These are phyloP conservation scores for Mycosarcoma maydis DNA, from an alignment of 1,284 basidiomycete species.

Conservation along the genomic window DNA sequence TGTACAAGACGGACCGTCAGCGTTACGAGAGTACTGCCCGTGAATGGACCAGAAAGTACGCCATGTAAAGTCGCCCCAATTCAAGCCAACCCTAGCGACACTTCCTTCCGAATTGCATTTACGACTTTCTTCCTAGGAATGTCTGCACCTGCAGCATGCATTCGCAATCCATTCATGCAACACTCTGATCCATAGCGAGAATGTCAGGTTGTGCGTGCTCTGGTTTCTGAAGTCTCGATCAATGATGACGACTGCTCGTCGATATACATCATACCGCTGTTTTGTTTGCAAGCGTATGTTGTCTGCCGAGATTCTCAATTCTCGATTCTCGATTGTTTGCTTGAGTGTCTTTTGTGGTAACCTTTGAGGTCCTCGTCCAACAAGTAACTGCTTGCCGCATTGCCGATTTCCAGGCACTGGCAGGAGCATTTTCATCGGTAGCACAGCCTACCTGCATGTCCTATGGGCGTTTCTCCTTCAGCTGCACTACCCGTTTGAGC, in stretches of 20 bases:
- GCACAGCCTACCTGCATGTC: too few species aligned
- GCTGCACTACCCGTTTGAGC: too few species aligned
- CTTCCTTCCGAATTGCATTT: slow-evolving; percentile 20
- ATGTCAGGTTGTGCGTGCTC: too few species aligned
- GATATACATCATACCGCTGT: too few species aligned
- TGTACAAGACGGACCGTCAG: slow-evolving; percentile 66
- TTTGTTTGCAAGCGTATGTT: too few species aligned
- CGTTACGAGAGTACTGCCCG: slow-evolving; percentile 67
- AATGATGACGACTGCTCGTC: too few species aligned
- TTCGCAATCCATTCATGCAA: slow-evolving; percentile 35
- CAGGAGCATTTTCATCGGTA: neutral
- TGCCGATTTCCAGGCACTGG: neutral
- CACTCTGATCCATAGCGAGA: neutral
- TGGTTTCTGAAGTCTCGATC: too few species aligned
- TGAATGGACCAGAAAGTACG: slow-evolving; percentile 66
- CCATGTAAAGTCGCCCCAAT: slow-evolving; percentile 31
- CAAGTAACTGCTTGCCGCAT: neutral
- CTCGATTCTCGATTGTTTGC: too few species aligned
- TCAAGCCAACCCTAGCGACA: slow-evolving; percentile 4
- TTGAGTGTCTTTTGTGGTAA: neutral
- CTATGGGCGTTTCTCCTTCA: too few species aligned
- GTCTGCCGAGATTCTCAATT: too few species aligned
- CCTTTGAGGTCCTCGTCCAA: neutral
- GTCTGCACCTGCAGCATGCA: slow-evolving; percentile 28
- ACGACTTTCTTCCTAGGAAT: slow-evolving; percentile 22